phyloP scores from a whole-genome alignment of 202 grass and related monocot genomes.

The Dendrocalamus latiflorus region DNA sequence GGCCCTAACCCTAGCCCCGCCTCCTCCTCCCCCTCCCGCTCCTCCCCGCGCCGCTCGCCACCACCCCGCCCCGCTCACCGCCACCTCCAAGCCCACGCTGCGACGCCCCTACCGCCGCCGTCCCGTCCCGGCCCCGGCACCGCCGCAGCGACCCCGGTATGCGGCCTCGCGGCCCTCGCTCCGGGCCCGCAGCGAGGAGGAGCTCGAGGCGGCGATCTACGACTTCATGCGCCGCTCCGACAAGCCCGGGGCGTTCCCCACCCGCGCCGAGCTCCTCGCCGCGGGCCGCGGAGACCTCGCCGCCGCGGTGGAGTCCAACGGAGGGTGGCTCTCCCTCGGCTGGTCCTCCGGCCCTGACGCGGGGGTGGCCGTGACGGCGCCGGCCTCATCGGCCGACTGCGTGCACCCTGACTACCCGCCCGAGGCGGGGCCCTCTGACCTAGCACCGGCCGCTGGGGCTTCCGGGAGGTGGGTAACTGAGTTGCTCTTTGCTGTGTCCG shows the following conservation, averaged over 20 bases:
- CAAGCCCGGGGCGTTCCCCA: constrained; percentile 75
- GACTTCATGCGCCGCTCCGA: constrained; percentile 76
- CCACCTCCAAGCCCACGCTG: constrained; percentile 11
- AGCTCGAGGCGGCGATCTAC: constrained; percentile 79
- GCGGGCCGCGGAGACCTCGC: constrained; percentile 70
- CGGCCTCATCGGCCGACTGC: not conserved
- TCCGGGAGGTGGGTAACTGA: constrained; percentile 10
- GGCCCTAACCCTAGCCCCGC: not conserved
- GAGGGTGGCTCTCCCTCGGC: constrained; percentile 74
- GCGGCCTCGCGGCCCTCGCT: not conserved
- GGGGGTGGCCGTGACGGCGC: not conserved
- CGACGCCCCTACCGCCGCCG: constrained; percentile 28
- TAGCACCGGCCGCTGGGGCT: not conserved
- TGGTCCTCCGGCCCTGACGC: constrained; percentile 41
- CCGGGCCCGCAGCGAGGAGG: not conserved
- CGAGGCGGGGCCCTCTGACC: not conserved
- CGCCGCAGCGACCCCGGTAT: not conserved
- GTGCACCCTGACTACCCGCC: constrained; percentile 28
- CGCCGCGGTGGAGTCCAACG: constrained; percentile 47
- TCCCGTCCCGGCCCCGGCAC: not conserved
- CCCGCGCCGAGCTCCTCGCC: constrained; percentile 59
- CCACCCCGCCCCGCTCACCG: not conserved
- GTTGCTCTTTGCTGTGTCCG: not conserved
- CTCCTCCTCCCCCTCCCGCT: not conserved
- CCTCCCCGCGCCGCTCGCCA: not conserved